Conservation (phyloP, 2,329 filamentous ascomycete genomes). For the Curvularia sp. region DNA sequence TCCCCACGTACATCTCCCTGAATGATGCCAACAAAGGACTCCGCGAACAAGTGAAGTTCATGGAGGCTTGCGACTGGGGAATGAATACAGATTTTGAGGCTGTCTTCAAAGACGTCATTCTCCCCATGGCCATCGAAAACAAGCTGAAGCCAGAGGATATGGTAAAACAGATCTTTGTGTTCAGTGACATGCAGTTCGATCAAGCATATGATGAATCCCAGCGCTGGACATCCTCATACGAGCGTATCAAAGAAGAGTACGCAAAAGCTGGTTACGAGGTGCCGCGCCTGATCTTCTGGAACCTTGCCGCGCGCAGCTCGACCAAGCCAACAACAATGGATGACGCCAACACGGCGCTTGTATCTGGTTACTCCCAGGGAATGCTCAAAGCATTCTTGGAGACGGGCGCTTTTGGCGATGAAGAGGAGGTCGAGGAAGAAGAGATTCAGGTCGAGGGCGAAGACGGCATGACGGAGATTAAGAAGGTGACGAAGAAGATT, state of each 20-base stretch:
- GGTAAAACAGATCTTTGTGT: constrained; percentile 67
- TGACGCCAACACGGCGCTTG: constrained; percentile 57
- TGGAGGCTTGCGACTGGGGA: constrained; percentile 50
- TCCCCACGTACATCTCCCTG: constrained; percentile 53
- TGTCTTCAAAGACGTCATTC: constrained; percentile 62
- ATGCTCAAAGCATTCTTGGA: constrained; percentile 66
- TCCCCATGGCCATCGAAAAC: constrained; percentile 61
- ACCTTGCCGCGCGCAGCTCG: constrained; percentile 58
- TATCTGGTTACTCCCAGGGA: constrained; percentile 65
- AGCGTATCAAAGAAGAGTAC: constrained; percentile 58
- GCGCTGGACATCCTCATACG: constrained; percentile 57
- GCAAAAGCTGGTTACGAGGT: constrained; percentile 62
- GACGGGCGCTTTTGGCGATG: constrained; percentile 54
- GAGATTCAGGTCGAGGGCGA: constrained; percentile 43
- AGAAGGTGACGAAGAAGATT: constrained; percentile 42
- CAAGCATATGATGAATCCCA: constrained; percentile 28
- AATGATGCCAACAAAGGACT: constrained; percentile 46
- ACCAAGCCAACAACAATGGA: constrained; percentile 60
- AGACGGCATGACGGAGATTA: constrained; percentile 41
- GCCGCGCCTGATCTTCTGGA: constrained; percentile 68
- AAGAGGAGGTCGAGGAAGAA: constrained; percentile 51
- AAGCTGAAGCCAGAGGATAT: constrained; percentile 63
- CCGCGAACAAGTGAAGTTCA: constrained; percentile 50
- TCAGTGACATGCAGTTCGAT: constrained; percentile 68
- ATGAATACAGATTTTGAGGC: constrained; percentile 61